Percentiles rank a stretch among this genome's conserved stretches.
phyloP scores from a whole-genome alignment of 176 grass and related monocot genomes.

The Melocanna baccifera region DNA sequence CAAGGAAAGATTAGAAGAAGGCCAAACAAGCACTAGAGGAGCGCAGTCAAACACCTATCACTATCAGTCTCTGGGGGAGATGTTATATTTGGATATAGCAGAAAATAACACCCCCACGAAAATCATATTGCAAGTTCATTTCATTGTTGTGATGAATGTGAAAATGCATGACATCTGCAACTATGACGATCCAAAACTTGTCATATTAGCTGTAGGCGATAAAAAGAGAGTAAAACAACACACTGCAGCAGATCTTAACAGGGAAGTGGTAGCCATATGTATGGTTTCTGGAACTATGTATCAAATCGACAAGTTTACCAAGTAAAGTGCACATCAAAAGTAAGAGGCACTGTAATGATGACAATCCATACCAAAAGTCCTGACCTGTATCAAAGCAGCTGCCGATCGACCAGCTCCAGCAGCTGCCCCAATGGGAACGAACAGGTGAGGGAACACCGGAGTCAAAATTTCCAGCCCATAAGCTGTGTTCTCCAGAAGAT shows the following conservation, averaged over 20 bases:
- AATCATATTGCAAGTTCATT: neutral
- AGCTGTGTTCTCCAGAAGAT: conserved; percentile 82
- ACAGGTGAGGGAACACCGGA: conserved; percentile 83
- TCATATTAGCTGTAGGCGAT: neutral
- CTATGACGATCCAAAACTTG: neutral
- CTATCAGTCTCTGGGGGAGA: neutral
- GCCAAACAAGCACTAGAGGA: neutral
- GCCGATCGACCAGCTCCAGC: conserved; percentile 84
- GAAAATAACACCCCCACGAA: neutral
- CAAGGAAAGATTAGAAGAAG: neutral
- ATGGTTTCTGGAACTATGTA: neutral
- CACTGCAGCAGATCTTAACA: neutral
- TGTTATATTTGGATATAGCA: neutral
- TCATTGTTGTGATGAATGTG: neutral
- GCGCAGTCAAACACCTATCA: neutral
- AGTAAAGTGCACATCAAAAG: neutral
- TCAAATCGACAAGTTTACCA: neutral
- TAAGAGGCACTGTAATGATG: neutral
- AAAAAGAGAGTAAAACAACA: neutral
- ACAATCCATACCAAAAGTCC: conserved; percentile 2
- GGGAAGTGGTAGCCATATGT: neutral
- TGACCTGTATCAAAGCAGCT: conserved; percentile 86
- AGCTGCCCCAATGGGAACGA: conserved; percentile 79
- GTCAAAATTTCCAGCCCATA: conserved; percentile 93
- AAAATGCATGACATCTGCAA: neutral